phyloP scores from a whole-genome alignment of 1,139 yeast genomes.

The Torulaspora pretoriensis region DNA sequence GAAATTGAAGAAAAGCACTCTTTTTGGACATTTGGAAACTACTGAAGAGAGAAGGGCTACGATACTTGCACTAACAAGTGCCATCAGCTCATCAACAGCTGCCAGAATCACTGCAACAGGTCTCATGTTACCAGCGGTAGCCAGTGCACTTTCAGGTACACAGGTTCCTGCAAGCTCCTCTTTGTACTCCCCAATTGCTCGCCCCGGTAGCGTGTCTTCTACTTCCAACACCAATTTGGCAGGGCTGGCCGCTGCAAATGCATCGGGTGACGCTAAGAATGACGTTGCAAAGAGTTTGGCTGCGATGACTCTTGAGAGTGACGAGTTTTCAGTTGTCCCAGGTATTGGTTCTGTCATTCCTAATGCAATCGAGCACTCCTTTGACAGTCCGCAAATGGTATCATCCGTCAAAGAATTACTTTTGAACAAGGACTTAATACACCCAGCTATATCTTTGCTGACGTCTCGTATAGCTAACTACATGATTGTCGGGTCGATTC shows the following conservation, averaged over 20 bases:
- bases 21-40: constrained; percentile 86
- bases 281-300: constrained; percentile 33
- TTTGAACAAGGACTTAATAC: constrained; percentile 53
- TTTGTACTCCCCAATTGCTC: constrained; percentile 2
- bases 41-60: constrained; percentile 72
- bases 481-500: constrained; percentile 83
- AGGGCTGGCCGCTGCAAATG: constrained; percentile 7
- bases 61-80: constrained; percentile 38
- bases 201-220: constrained; percentile 15
- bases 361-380: constrained; percentile 25
- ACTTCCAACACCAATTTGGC: constrained; percentile 14
- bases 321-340: constrained; percentile 31
- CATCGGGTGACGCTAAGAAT: constrained; percentile 11
- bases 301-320: constrained; percentile 26
- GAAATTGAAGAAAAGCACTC: constrained; percentile 39
- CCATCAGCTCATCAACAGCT: constrained; percentile 33
- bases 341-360: constrained; percentile 35
- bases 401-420: constrained; percentile 35
- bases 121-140: constrained; percentile 32
- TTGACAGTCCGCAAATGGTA: constrained; percentile 28
- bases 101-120: constrained; percentile 38
- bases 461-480: constrained; percentile 81
- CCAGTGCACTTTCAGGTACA: constrained; percentile 27
- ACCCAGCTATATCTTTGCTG: constrained; percentile 77
- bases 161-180: constrained; percentile 23